These are phyloP conservation scores for Diaporthe sp. DNA, from an alignment of 2,329 filamentous ascomycete genomes.

Conservation along the genomic window DNA sequence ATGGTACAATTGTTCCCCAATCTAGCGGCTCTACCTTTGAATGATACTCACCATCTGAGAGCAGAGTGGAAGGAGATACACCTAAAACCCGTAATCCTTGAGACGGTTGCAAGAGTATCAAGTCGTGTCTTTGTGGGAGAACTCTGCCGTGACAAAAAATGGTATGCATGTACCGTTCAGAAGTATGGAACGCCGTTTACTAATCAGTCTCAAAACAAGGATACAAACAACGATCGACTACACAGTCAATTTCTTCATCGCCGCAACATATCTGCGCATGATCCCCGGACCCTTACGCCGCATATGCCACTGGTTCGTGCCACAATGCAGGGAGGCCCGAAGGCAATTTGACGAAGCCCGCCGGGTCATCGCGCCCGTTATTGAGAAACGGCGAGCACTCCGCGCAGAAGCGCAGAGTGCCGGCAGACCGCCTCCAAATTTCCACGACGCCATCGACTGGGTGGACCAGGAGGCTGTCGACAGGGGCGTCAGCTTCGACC, in stretches of 20 bases:
- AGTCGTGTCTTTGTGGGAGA: not conserved
- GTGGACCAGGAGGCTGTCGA: not conserved
- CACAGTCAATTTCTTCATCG: constrained; percentile 3
- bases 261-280: constrained; percentile 2
- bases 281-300: not conserved
- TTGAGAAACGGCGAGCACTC: not conserved
- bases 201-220: not conserved
- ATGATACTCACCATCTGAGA: not conserved
- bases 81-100: not conserved
- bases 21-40: not conserved
- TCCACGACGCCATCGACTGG: constrained; percentile 18
- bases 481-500: not conserved
- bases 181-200: not conserved
- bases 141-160: not conserved
- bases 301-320: constrained; percentile 4
- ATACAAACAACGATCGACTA: not conserved
- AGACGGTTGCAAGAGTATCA: not conserved
- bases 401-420: not conserved
- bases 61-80: not conserved
- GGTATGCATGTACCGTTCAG: not conserved
- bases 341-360: not conserved
- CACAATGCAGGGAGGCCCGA: constrained; percentile 3
- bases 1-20: not conserved
- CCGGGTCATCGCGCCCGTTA: not conserved
- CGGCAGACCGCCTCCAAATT: not conserved